These are phyloP conservation scores for Eimeria sp. DNA, from an alignment of 169 alveolate species.

Conservation along the genomic window DNA sequence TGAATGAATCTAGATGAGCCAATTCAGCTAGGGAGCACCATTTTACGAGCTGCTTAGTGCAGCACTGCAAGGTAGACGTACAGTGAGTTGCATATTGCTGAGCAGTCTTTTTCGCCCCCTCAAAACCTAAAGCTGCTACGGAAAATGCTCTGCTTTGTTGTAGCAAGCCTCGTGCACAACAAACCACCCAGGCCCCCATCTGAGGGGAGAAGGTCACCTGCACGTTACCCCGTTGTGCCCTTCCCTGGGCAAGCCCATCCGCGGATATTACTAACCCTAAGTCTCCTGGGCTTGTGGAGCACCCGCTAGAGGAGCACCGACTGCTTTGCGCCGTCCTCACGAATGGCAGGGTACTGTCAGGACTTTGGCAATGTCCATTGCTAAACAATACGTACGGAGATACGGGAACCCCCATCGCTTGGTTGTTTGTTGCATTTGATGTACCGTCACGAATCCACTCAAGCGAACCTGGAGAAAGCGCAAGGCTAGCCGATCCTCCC, in stretches of 20 bases:
- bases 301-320: constrained; percentile 18
- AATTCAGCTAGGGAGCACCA: background rate
- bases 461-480: background rate
- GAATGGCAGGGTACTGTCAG: background rate
- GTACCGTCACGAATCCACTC: constrained; percentile 64
- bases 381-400: constrained; percentile 4
- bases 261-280: constrained; percentile 53
- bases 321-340: background rate
- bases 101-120: constrained; percentile 72
- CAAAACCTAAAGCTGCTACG: constrained; percentile 52
- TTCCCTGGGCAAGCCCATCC: constrained; percentile 55
- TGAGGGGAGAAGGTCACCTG: constrained; percentile 71
- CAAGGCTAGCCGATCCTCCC: constrained; percentile 16
- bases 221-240: constrained; percentile 37
- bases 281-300: constrained; percentile 63
- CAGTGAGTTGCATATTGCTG: constrained; percentile 69
- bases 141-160: constrained; percentile 68
- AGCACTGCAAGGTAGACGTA: background rate
- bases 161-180: constrained; percentile 63
- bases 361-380: constrained; percentile 1
- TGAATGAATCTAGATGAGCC: background rate
- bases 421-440: background rate
- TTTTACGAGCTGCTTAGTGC: background rate
- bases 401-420: constrained; percentile 8
- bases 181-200: constrained; percentile 72